Percentiles rank a stretch among this genome's conserved stretches.
These are phyloP conservation scores for Megacollybia marginata DNA, from an alignment of 768 basidiomycete species.

Conservation along the genomic window DNA sequence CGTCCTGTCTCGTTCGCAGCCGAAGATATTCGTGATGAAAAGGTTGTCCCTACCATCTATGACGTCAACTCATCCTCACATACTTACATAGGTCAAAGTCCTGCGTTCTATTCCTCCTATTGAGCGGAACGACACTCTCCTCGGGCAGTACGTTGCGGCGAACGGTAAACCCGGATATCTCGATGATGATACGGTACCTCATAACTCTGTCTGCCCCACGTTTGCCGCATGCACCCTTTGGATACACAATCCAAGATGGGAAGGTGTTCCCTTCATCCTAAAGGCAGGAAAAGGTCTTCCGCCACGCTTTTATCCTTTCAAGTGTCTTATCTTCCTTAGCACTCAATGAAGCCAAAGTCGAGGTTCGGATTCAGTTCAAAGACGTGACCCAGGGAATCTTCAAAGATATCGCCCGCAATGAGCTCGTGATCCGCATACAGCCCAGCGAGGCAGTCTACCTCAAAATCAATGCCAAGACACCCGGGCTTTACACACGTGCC, in stretches of 20 bases:
- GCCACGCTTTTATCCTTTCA: conserved; percentile 4
- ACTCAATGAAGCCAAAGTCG: conserved; percentile 97
- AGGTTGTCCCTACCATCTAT: conserved; percentile 42
- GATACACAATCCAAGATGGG: conserved; percentile 96
- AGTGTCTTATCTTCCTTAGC: conserved; percentile 38
- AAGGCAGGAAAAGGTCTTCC: conserved; percentile 90
- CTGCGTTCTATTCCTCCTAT: conserved; percentile 87
- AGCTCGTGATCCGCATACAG: conserved; percentile 95
- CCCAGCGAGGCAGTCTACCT: conserved; percentile 95
- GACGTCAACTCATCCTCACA: conserved; percentile 2
- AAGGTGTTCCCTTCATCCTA: conserved; percentile 96
- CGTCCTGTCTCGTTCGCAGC: conserved; percentile 95
- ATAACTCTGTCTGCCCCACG: conserved; percentile 87
- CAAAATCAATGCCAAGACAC: conserved; percentile 93
- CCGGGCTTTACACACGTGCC: conserved; percentile 83
- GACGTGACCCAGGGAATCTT: conserved; percentile 97
- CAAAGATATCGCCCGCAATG: conserved; percentile 92
- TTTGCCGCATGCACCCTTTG: conserved; percentile 85
- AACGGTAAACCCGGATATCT: conserved; percentile 98
- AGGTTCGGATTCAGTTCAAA: conserved; percentile 96
- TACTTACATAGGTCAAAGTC: conserved; percentile 80
- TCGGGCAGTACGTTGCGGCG: conserved; percentile 89
- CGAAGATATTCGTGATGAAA: conserved; percentile 98
- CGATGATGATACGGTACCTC: conserved; percentile 93
- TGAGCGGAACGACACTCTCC: conserved; percentile 66